Evolutionary conservation across 1,284 basidiomycete genomes (phyloP), one percentile per base, ranked within the genome.

Genomic region (Melampsora americana): DNA sequence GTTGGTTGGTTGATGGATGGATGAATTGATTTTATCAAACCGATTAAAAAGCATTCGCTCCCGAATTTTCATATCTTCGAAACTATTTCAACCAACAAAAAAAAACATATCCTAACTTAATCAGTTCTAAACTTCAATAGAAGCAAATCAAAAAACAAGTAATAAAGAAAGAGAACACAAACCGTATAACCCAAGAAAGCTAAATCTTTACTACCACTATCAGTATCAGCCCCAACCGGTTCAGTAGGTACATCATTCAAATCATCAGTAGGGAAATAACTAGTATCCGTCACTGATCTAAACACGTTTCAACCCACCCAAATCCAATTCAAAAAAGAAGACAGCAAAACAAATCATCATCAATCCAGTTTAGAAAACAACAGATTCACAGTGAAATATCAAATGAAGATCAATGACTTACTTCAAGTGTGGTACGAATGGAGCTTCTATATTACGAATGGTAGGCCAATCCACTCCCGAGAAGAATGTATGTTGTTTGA

Each of bases 181-280:
- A 81, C 79, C 3, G 80, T 80, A 80, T 86, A 94, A 87, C 92
- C 92, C 79, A 95, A 86, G 88, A 96, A 96, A 28, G 94, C 93
- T 72, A 96, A 86, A 83, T 95, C 92, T 83, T 94, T 85, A 77
- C 91, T 91, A 70, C 91, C 88, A 77, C 89, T 88, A 66, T 88
- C 85, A 30, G 88, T 87, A 80, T 91, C 90, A 16, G 88, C 87
- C 78, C 86, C 87, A 65, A 88, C 88, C 23, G 90, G 86, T 79
- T 91, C 89, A 77, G 93, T 86, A 0, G 87, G 85, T 16, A 92
- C 88, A 81, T 93, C 90, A 78, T 91, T 90, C 77, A 96, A 89
- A 82, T 98, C 95, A 79, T 98, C 95, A 28, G 92, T 95, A 0
- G 95, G 95, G 89, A 97, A 98, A 85, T 97, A 97, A 9, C 90